These are phyloP conservation scores for Brachypodium distachyon DNA, from an alignment of 202 grass and related monocot genomes.

Conservation along the genomic window DNA sequence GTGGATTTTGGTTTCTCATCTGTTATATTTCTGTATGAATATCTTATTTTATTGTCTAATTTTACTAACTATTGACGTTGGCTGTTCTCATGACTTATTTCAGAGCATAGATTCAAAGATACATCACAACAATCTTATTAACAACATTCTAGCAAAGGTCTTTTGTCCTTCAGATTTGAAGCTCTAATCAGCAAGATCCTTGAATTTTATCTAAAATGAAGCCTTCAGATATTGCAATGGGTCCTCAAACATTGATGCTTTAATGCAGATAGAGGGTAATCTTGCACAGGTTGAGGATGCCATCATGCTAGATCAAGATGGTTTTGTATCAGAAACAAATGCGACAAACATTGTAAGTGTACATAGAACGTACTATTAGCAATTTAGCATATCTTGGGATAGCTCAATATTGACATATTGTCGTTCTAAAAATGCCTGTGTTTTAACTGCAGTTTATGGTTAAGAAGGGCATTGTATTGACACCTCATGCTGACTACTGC, in stretches of 20 bases:
- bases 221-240: background rate
- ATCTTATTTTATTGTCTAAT: background rate
- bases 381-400: background rate
- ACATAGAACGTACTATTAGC: background rate
- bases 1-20: background rate
- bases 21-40: background rate
- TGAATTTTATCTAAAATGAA: conserved; percentile 4
- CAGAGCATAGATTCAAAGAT: conserved; percentile 99
- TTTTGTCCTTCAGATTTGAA: conserved; percentile 21
- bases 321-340: conserved; percentile 99
- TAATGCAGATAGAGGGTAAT: conserved; percentile 90
- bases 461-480: conserved; percentile 80
- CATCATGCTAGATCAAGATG: conserved; percentile 98
- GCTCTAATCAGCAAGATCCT: conserved; percentile 3
- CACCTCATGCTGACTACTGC: conserved; percentile 99
- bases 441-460: conserved; percentile 85
- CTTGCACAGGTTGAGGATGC: conserved; percentile 78
- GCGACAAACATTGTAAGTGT: conserved; percentile 90
- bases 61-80: background rate
- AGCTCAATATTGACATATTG: background rate
- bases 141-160: conserved; percentile 99
- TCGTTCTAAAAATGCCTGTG: conserved; percentile 19
- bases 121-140: conserved; percentile 99
- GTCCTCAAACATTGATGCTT: conserved; percentile 7
- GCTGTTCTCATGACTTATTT: conserved; percentile 27